Evolutionary conservation across 139 green algal genomes (phyloP).

Genomic region (Chlorella vulgaris): DNA sequence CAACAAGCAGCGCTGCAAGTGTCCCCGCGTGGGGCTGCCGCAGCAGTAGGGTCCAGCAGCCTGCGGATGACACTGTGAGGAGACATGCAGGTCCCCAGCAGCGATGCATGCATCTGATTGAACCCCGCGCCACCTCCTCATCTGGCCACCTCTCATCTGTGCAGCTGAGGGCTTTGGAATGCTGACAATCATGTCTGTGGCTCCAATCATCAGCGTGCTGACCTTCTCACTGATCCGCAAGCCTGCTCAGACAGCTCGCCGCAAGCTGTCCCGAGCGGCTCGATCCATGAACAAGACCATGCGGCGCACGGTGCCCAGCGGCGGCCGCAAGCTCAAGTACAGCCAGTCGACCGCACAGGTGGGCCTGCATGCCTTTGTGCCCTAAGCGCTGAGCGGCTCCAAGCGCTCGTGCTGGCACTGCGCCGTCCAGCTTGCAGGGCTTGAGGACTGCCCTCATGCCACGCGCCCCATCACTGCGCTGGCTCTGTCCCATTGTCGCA

Average conservation of each 20-base stretch:
- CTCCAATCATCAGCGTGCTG: slow-evolving; percentile 39
- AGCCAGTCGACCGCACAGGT: slow-evolving; percentile 5
- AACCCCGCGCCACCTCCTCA: background rate
- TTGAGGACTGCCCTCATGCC: background rate
- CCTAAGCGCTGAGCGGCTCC: too few relatives aligned
- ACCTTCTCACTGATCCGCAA: slow-evolving; percentile 26
- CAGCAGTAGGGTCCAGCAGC: too few relatives aligned
- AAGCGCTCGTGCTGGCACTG: background rate
- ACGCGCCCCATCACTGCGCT: background rate
- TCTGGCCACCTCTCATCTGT: background rate
- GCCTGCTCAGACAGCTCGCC: slow-evolving; percentile 22
- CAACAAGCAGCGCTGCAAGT: background rate
- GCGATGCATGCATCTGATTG: background rate
- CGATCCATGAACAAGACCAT: slow-evolving; percentile 19
- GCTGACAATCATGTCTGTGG: slow-evolving; percentile 35
- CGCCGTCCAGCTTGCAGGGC: background rate
- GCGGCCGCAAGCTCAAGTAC: background rate
- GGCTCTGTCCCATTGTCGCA: background rate
- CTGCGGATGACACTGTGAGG: background rate
- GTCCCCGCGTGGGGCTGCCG: background rate
- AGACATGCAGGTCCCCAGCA: background rate
- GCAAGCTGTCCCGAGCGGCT: slow-evolving; percentile 13
- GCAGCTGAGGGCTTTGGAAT: slow-evolving; percentile 49
- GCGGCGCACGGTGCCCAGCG: background rate
- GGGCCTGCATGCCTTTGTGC: background rate